Base-by-base conservation (phyloP, 1,139 yeast genomes). In the Torulaspora globosa region DNA sequence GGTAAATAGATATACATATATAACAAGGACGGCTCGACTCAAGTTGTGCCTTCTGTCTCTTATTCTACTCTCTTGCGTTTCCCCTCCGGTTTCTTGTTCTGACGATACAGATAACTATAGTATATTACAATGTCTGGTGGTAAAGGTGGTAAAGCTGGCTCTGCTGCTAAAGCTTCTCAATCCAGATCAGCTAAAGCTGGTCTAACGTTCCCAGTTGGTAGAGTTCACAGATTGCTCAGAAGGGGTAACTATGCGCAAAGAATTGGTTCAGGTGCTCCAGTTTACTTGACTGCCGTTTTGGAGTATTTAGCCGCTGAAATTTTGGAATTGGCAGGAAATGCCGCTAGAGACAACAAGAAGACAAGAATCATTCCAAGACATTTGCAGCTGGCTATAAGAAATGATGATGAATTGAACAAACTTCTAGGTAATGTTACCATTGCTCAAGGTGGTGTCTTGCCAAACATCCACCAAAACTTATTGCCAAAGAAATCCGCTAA, bases 171-270 rank as follows among this genome's bases (percentile, higher is more conserved):
- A 76, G 89, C 94, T 65, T 84, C 97, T 67, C 92, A 94, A 74
- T 85, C 97, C 49, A 89, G 97, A 81, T 90, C 97, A 62, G 84
- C 96, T 56, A 90, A 88, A 78, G 97, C 97, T 70, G 97, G 97
- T 72, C 82, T 90, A 71, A 87, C 96, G 64, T 90, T 92, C 95
- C 97, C 97, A 76, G 97, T 92, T 61, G 97, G 97, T 74, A 92
- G 97, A 84, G 94, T 90, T 61, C 97, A 90, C 80, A 84, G 97
- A 78, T 80, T 89, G 67, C 78, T 90, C 67, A 87, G 96, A 81
- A 89, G 86, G 76, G 97, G 97, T 69, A 90, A 90, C 83, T 90
- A 90, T 76, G 97, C 97, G 65, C 97, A 90, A 79, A 86, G 97
- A 80, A 84, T 90, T 67, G 97, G 97, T 81, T 90, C 97, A 59